Percentiles rank a stretch among this genome's conserved stretches.
phyloP scores from a whole-genome alignment of 768 basidiomycete species.

The Kwoniella sp. region DNA sequence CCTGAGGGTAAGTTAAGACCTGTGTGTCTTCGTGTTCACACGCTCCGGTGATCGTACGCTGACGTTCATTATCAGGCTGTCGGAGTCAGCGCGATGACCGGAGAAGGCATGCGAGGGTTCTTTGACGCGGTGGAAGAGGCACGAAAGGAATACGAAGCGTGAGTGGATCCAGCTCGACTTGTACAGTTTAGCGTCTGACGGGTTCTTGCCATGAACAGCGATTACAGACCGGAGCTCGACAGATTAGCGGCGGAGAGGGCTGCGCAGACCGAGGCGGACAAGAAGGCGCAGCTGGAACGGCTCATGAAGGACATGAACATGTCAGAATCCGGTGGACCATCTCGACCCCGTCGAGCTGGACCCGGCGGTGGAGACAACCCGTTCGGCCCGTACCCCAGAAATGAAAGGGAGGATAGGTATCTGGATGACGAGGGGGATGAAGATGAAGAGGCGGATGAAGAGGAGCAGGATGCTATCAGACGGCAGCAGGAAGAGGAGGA shows the following conservation, averaged over 20 bases:
- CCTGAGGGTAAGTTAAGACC: constrained; percentile 62
- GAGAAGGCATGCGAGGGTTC: constrained; percentile 87
- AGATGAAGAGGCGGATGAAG: constrained; percentile 38
- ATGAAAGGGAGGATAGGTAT: constrained; percentile 47
- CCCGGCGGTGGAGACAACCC: constrained; percentile 37
- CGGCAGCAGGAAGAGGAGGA: constrained; percentile 40
- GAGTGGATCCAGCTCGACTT: constrained; percentile 36
- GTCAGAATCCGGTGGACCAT: neutral
- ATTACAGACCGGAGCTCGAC: constrained; percentile 85
- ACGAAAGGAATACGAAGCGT: constrained; percentile 84
- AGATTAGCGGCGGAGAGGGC: constrained; percentile 55
- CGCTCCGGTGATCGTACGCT: neutral
- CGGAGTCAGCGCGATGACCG: constrained; percentile 92
- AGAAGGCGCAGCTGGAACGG: constrained; percentile 45
- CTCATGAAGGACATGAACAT: constrained; percentile 51
- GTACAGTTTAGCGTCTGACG: neutral
- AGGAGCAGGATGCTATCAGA: constrained; percentile 29
- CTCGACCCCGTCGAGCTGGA: constrained; percentile 2
- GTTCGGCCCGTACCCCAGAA: constrained; percentile 46
- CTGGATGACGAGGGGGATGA: constrained; percentile 33
- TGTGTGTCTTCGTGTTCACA: neutral
- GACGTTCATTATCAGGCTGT: constrained; percentile 61
- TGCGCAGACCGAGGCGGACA: constrained; percentile 44
- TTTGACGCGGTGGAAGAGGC: constrained; percentile 86
- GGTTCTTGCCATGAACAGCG: constrained; percentile 54